A percentile compares a stretch with the other conserved stretches of the same genome.
phyloP scores from a whole-genome alignment of 495 filamentous ascomycete genomes.

The Aspergillus cavernicola region DNA sequence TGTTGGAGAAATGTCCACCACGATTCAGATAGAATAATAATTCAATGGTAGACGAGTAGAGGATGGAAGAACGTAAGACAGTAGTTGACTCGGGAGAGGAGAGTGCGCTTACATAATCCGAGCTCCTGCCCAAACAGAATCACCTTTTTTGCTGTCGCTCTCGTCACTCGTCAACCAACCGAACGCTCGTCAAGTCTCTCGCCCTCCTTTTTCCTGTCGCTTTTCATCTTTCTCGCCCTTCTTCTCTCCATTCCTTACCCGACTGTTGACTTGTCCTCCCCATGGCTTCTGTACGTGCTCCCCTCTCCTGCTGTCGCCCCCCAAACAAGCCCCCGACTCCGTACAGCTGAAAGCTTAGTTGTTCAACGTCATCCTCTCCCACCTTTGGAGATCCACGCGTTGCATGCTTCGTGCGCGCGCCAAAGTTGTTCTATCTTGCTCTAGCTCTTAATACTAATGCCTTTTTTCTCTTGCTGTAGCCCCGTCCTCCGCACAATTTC shows the following conservation, averaged over 20 bases:
- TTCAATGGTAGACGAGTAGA: no score
- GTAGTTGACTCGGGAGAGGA: no score
- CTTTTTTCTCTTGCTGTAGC: conserved; percentile 24
- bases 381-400: conserved; percentile 14
- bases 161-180: conserved; percentile 8
- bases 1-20: no score
- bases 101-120: conserved; percentile 13
- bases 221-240: conserved; percentile 19
- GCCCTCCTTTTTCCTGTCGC: conserved; percentile 21
- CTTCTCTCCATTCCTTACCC: background rate
- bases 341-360: conserved; percentile 12
- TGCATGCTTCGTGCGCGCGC: conserved; percentile 9
- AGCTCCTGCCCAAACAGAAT: conserved; percentile 4
- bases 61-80: no score
- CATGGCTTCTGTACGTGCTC: conserved; percentile 55
- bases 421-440: background rate
- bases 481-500: conserved; percentile 45
- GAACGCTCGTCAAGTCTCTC: conserved; percentile 16
- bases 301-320: conserved; percentile 14
- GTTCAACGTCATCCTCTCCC: conserved; percentile 20
- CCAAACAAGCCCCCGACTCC: conserved; percentile 5
- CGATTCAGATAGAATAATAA: no score
- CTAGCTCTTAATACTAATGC: conserved; percentile 10
- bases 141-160: conserved; percentile 14
- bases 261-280: conserved; percentile 16